Conservation (phyloP, 805 yeast species). For the Suhomyces pyralidae region DNA sequence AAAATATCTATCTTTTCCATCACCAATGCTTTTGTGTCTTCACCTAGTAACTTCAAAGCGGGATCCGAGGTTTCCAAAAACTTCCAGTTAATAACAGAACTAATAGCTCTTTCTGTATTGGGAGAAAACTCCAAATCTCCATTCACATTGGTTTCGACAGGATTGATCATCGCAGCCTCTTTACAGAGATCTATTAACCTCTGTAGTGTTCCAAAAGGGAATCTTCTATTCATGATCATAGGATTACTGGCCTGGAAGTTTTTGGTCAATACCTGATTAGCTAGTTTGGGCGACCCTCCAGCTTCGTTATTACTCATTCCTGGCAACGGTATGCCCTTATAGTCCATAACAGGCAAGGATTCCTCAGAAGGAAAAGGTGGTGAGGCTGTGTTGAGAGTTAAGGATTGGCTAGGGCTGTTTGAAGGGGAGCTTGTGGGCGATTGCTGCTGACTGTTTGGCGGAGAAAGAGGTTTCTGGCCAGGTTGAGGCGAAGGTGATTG, state of each 20-base stretch:
- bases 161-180: slow-evolving; percentile 68
- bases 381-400: background rate
- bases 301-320: slow-evolving; percentile 9
- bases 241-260: slow-evolving; percentile 29
- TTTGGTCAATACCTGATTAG: slow-evolving; percentile 16
- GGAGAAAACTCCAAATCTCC: slow-evolving; percentile 50
- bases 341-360: slow-evolving; percentile 34
- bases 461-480: slow-evolving; percentile 17
- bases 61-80: slow-evolving; percentile 58
- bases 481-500: slow-evolving; percentile 12
- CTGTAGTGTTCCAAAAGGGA: slow-evolving; percentile 62
- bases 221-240: slow-evolving; percentile 45
- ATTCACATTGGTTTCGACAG: slow-evolving; percentile 41
- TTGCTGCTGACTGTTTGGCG: slow-evolving; percentile 18
- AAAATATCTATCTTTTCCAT: slow-evolving; percentile 67
- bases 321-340: slow-evolving; percentile 58
- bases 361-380: slow-evolving; percentile 4
- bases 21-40: slow-evolving; percentile 63
- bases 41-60: slow-evolving; percentile 58
- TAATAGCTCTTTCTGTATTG: slow-evolving; percentile 55
- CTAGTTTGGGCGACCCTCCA: slow-evolving; percentile 16
- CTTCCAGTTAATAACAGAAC: slow-evolving; percentile 40
- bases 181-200: slow-evolving; percentile 65
- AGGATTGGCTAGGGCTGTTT: slow-evolving; percentile 3
- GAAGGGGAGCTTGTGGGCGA: slow-evolving; percentile 16